Evolutionary conservation across 257 asterid genomes (phyloP), one percentile per base, ranked within the genome.

Genomic region (Solanum peruvianum): DNA sequence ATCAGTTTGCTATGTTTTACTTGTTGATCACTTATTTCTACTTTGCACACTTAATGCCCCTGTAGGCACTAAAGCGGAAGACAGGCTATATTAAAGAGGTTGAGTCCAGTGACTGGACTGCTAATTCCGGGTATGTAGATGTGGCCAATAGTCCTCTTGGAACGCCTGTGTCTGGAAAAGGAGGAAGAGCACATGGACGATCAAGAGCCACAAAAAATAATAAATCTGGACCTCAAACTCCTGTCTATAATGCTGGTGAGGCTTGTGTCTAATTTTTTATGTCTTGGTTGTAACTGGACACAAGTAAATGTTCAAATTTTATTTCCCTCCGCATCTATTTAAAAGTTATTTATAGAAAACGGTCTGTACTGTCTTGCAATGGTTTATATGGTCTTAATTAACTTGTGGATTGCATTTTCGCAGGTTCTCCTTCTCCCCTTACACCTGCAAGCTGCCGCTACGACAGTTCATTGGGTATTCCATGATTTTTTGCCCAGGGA

Each of bases 381-480:
- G 81, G 60, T 60, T 27, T 62, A 71, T 6, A 72, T 37, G 56
- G 64, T 69, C 62, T 75, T 44, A 70, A 33, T 27, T 27, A 29
- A 20, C 83, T 69, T n/a, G 41, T 86, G 60, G 0, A 77, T 39
- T 86, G 60, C 56, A 4, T 83, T 60, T 87, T 86, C 92, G 92
- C 95, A 97, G 99, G 94, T 90, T 93, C 93, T 88, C 93, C 95
- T 64, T 93, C 98, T 86, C 98, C 98, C 84, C 94, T 91, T 87
- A 96, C 99, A 73, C 99, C 98, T 76, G 97, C 97, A 80, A 95
- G 92, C 95, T 95, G 99, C 93, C 98, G 99, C 84, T 95, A 95
- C 44, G 99, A 96, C 86, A 95, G 94, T 89, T 96, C 98, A 90
- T 87, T 96, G 91, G 93, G 99, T 96, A 86, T 73, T 87, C 82